Base-by-base conservation (phyloP, 352 stramenopile genomes). In the Globisporangium cystogenes region DNA sequence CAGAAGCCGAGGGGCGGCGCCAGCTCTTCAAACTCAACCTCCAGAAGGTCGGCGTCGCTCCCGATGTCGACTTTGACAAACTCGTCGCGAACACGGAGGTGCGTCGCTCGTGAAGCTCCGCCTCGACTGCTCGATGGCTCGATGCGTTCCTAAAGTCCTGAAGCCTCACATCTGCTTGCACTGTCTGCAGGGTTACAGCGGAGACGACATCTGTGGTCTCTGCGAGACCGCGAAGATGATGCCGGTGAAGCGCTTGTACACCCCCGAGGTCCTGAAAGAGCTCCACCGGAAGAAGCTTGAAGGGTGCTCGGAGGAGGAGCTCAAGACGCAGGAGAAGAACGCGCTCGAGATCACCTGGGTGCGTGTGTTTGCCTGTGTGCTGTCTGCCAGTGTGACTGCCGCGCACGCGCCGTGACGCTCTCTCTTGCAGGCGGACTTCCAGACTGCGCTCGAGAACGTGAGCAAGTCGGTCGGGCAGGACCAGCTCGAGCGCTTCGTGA, bases 11-110 rank as follows among this genome's bases (percentile, higher is more conserved):
- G 47, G 80, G 79, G 0, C 72, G 85, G 20, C 70, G 64, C 24
- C 69, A 82, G 44, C 72, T 95, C 37, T 93, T 95, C 51, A 66
- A 87, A 39, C 62, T 92, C 7, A 94, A 92, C 18, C 55, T 91
- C 29, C 67, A 84, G 36, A 67, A 59, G 26, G 76, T 98, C 24
- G 89, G 96, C 14, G 63, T 93, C 3, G 76, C 72, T 0, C 69
- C 84, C 0, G 86, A 97, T 48, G 82, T 93, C 10, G 70, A 88
- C 47, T 80, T 81, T 33, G 80, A 92, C 24, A 70, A 66, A 7
- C 70, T 94, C 20, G 81, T 91, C 15, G 53, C 59, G 10, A 67
- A 78, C 63, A 94, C 82, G 3, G 74, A 94, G 53, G 76, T 85
- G 57, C 41, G 61, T 46, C n/a, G n/a, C n/a, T 29, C 46, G 40